phyloP scores from a whole-genome alignment of 2,329 filamentous ascomycete genomes.

The Lecanicillium sp. region DNA sequence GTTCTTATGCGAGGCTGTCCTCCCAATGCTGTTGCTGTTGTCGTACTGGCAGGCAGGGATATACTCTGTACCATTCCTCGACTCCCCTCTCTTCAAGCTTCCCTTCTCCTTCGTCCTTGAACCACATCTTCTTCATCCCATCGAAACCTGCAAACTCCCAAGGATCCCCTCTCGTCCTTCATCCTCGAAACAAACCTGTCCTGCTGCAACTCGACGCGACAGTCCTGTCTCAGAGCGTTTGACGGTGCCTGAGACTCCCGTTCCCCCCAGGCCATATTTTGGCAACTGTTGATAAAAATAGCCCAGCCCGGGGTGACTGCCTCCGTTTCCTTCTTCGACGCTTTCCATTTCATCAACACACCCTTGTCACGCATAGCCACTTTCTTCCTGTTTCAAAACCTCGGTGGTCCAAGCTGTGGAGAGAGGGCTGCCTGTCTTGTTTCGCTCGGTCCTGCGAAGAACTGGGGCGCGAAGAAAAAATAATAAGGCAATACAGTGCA shows the following conservation, averaged over 20 bases:
- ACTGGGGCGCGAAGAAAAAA: conserved; percentile 8
- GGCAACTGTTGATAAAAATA: conserved; percentile 14
- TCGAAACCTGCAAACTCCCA: too few species aligned
- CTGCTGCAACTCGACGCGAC: conserved; percentile 6
- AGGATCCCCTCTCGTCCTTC: too few species aligned
- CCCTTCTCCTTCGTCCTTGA: background rate
- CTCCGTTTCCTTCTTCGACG: conserved; percentile 8
- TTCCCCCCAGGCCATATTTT: conserved; percentile 2
- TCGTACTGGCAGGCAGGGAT: conserved; percentile 6
- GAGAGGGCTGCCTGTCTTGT: conserved; percentile 7
- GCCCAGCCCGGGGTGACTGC: conserved; percentile 8
- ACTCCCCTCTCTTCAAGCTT: background rate
- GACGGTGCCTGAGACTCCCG: conserved; percentile 7
- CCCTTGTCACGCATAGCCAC: conserved; percentile 12
- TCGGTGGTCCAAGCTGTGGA: conserved; percentile 13
- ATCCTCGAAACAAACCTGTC: background rate
- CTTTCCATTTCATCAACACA: conserved; percentile 7
- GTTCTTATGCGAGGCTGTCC: conserved; percentile 10
- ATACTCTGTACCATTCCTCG: conserved; percentile 12
- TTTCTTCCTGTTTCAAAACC: conserved; percentile 12
- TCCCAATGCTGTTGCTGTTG: background rate
- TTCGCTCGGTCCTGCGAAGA: conserved; percentile 15
- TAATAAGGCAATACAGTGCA: conserved; percentile 5
- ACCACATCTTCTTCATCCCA: conserved; percentile 1
- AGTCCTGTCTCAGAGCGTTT: conserved; percentile 7